These are phyloP conservation scores for Dactylonectria macrodidyma DNA, from an alignment of 2,329 filamentous ascomycete species.

Conservation along the genomic window DNA sequence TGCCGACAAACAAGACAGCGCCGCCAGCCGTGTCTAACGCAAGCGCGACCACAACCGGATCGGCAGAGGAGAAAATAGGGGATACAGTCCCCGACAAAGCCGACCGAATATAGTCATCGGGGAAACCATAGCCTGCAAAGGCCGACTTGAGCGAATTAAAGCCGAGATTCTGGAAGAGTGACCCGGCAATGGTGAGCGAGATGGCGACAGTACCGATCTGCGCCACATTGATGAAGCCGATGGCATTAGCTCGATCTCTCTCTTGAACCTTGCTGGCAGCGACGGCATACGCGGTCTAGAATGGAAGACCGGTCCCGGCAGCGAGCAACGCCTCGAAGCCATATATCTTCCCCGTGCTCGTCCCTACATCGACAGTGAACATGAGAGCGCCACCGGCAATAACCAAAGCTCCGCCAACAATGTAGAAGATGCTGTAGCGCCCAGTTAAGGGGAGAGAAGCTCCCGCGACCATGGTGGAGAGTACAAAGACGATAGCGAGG, in stretches of 20 bases:
- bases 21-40: neutral
- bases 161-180: constrained; percentile 25
- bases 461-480: constrained; percentile 54
- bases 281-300: constrained; percentile 49
- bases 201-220: constrained; percentile 44
- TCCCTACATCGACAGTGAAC: constrained; percentile 40
- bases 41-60: neutral
- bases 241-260: constrained; percentile 43
- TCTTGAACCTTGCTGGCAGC: constrained; percentile 43
- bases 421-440: constrained; percentile 54
- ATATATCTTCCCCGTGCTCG: constrained; percentile 47
- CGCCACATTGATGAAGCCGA: constrained; percentile 51
- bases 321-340: constrained; percentile 51
- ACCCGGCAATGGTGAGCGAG: constrained; percentile 9
- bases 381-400: constrained; percentile 45
- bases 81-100: constrained; percentile 1
- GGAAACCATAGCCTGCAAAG: neutral
- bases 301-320: constrained; percentile 50
- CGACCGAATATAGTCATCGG: neutral
- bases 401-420: constrained; percentile 47
- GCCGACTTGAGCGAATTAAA: constrained; percentile 14
- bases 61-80: constrained; percentile 1
- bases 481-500: constrained; percentile 48
- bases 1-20: neutral
- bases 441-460: constrained; percentile 54